Conservation (phyloP, 495 filamentous ascomycete genomes). For the Xylaria bambusicola region DNA sequence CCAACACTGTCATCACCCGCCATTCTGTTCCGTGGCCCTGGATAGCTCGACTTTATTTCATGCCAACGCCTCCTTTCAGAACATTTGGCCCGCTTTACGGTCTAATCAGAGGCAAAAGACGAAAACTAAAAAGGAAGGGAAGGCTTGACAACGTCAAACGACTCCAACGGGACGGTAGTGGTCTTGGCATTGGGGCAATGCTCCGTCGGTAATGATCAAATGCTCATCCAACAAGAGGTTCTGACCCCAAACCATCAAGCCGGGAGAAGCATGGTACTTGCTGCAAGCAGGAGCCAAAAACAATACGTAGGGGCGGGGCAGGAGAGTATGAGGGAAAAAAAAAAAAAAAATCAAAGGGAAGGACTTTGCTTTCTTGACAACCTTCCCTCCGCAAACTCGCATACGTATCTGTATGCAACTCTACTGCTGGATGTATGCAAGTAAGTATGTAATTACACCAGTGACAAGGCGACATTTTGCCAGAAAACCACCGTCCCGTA, state of each 20-base stretch:
- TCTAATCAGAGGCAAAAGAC: too few species aligned
- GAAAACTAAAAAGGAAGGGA: background rate
- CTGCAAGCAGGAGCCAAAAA: background rate
- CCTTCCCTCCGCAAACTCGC: background rate
- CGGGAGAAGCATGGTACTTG: constrained; percentile 18
- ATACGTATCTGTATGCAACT: background rate
- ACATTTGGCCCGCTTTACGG: too few species aligned
- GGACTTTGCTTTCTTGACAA: constrained; percentile 6
- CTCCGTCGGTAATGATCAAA: constrained; percentile 3
- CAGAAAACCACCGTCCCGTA: background rate
- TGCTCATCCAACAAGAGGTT: background rate
- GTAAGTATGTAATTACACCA: constrained; percentile 3
- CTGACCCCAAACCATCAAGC: too few species aligned
- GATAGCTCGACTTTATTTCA: too few species aligned
- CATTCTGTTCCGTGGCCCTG: background rate
- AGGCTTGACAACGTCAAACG: background rate
- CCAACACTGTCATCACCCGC: constrained; percentile 15
- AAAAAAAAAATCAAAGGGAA: too few species aligned
- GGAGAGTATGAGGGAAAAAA: too few species aligned
- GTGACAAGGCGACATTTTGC: background rate
- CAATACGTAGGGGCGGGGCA: too few species aligned
- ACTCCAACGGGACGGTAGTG: constrained; percentile 15
- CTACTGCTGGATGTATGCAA: background rate
- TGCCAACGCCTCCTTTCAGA: too few species aligned
- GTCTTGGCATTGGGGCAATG: constrained; percentile 12